phyloP scores from a whole-genome alignment of 2,329 filamentous ascomycete genomes.

The Fusarium palustre region DNA sequence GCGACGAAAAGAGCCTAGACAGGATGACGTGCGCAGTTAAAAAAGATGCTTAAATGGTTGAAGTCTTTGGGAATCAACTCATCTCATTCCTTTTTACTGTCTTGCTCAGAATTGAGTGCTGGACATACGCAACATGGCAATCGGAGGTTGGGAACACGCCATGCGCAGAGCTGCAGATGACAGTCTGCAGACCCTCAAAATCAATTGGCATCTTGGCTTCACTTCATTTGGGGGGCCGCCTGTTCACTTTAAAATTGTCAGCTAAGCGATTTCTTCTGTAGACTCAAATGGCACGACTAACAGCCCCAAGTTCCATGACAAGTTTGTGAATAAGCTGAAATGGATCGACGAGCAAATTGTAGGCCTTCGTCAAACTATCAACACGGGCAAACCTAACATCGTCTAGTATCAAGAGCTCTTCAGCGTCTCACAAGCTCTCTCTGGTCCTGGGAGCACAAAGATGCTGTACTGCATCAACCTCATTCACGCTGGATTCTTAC shows the following conservation, averaged over 20 bases:
- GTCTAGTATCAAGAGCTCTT: slow-evolving; percentile 77
- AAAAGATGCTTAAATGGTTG: not conserved
- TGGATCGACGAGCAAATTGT: slow-evolving; percentile 79
- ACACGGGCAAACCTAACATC: not conserved
- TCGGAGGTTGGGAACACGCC: slow-evolving; percentile 4
- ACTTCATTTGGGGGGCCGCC: slow-evolving; percentile 29
- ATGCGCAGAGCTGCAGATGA: slow-evolving; percentile 2
- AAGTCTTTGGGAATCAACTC: not conserved
- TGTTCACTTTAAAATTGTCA: slow-evolving; percentile 33
- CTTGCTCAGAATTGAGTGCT: rapidly evolving
- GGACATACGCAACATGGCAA: not conserved
- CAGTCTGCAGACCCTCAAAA: slow-evolving; percentile 11
- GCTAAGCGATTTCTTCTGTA: rapidly evolving
- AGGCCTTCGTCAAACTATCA: too few species aligned
- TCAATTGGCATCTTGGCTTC: slow-evolving; percentile 34
- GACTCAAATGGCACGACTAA: rapidly evolving
- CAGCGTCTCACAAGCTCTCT: slow-evolving; percentile 74
- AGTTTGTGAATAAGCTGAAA: slow-evolving; percentile 68
- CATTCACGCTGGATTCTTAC: slow-evolving; percentile 69
- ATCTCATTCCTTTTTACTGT: rapidly evolving
- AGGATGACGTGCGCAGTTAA: slow-evolving; percentile 2
- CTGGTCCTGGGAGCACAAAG: slow-evolving; percentile 76
- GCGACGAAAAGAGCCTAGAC: not conserved
- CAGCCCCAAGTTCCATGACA: slow-evolving; percentile 29
- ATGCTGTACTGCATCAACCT: slow-evolving; percentile 77